Percentiles rank a stretch among this genome's conserved stretches.
Evolutionary conservation across 345 rosid species (phyloP).

Genomic region (Trapa incisa): DNA sequence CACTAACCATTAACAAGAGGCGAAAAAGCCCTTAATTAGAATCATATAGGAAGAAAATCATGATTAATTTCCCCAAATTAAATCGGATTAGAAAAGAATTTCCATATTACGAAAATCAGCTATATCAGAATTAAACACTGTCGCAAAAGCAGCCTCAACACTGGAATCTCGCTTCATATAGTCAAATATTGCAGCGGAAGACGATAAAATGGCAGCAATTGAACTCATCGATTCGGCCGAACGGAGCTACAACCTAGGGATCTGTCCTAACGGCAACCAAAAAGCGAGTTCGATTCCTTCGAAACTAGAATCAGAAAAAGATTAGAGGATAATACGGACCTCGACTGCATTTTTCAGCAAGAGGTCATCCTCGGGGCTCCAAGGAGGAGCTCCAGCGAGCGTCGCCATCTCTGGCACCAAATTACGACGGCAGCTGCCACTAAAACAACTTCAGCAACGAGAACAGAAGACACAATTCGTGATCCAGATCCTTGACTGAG

Average conservation of each 20-base stretch:
- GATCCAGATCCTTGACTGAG: not conserved
- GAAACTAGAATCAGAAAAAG: not conserved
- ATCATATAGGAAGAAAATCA: not conserved
- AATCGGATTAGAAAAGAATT: not conserved
- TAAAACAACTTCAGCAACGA: not conserved
- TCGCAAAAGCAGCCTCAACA: not conserved
- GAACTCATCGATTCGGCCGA: not conserved
- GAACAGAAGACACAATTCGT: not conserved
- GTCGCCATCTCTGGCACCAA: conserved; percentile 20
- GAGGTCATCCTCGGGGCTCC: conserved; percentile 59
- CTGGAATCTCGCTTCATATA: not conserved
- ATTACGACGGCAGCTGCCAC: not conserved
- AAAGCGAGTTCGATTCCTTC: not conserved
- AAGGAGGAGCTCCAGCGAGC: conserved; percentile 23
- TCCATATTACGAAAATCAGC: not conserved
- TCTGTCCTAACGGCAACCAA: not conserved
- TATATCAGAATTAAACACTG: not conserved
- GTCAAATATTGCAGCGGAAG: not conserved
- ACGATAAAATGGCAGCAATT: not conserved
- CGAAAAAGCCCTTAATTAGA: not conserved
- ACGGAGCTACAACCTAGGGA: not conserved
- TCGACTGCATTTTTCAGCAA: conserved; percentile 56
- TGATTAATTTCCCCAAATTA: not conserved
- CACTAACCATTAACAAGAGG: not conserved
- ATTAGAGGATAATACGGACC: conserved; percentile 19